Percentiles rank a stretch among this genome's conserved stretches.
Evolutionary conservation across 2,329 filamentous ascomycete species (phyloP).

Genomic region (Epichloe scottii): DNA sequence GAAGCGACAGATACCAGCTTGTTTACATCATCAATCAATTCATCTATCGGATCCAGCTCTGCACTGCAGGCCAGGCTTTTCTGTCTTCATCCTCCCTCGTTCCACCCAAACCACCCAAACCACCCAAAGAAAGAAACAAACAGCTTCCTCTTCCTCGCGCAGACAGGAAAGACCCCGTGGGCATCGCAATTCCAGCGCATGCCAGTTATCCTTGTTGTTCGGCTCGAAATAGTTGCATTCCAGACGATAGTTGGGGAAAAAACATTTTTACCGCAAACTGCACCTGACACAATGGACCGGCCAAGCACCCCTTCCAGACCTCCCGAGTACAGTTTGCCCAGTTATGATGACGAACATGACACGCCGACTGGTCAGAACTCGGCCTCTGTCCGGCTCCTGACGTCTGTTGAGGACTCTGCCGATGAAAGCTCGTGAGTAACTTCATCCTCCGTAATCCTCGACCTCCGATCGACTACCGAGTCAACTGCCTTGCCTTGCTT

Average conservation of each 20-base stretch:
- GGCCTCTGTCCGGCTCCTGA: constrained; percentile 47
- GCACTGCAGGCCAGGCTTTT: constrained; percentile 1
- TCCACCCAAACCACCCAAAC: neutral
- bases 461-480: no score
- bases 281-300: constrained; percentile 30
- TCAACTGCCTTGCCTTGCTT: neutral
- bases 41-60: neutral
- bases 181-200: neutral
- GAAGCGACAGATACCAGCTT: no score
- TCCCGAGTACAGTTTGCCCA: constrained; percentile 44
- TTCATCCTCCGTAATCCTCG: neutral
- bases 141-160: neutral
- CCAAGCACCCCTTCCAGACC: constrained; percentile 38
- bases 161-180: neutral
- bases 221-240: constrained; percentile 14
- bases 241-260: constrained; percentile 6
- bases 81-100: neutral
- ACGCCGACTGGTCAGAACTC: constrained; percentile 34
- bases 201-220: neutral
- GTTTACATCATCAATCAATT: neutral
- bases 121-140: neutral
- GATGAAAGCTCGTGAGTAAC: constrained; percentile 44
- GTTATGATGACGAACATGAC: constrained; percentile 43
- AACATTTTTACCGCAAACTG: neutral
- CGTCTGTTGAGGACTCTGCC: constrained; percentile 46